A percentile compares a stretch with the other conserved stretches of the same genome.
These are phyloP conservation scores for Postia placenta DNA, from an alignment of 768 basidiomycete genomes.

Conservation along the genomic window DNA sequence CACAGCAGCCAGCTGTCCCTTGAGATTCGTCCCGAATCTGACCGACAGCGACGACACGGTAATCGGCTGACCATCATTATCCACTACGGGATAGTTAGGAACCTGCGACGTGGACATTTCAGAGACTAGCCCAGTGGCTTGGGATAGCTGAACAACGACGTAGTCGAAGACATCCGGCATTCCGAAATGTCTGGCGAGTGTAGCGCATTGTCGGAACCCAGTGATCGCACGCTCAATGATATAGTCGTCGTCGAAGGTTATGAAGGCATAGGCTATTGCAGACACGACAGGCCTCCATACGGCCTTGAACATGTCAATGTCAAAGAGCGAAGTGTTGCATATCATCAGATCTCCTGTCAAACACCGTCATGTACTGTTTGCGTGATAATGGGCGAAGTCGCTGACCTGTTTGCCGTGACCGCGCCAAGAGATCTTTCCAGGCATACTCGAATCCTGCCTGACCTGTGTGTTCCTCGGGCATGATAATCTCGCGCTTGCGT, in stretches of 20 bases:
- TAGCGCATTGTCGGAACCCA: constrained; percentile 96
- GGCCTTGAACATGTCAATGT: constrained; percentile 90
- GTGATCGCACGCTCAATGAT: constrained; percentile 91
- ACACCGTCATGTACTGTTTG: no score
- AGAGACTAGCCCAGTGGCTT: constrained; percentile 82
- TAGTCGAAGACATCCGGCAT: constrained; percentile 97
- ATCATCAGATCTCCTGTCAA: constrained; percentile 62
- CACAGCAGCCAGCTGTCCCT: constrained; percentile 93
- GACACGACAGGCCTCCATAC: constrained; percentile 91
- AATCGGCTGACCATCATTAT: constrained; percentile 83
- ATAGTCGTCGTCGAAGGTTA: constrained; percentile 94
- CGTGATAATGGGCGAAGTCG: background rate
- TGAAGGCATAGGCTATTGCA: constrained; percentile 94
- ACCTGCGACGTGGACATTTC: constrained; percentile 65
- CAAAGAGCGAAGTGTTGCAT: constrained; percentile 77
- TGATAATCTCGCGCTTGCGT: constrained; percentile 87
- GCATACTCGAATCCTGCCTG: constrained; percentile 98
- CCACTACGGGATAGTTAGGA: constrained; percentile 82
- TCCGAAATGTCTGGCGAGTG: constrained; percentile 80
- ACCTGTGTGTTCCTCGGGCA: constrained; percentile 97
- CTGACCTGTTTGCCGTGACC: constrained; percentile 76
- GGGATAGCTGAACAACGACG: constrained; percentile 87
- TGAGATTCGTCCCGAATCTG: constrained; percentile 91
- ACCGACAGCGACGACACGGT: constrained; percentile 92
- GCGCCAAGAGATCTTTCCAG: constrained; percentile 90